These are phyloP conservation scores for Eucalyptus pauciflora DNA, from an alignment of 345 rosid species.

Conservation along the genomic window DNA sequence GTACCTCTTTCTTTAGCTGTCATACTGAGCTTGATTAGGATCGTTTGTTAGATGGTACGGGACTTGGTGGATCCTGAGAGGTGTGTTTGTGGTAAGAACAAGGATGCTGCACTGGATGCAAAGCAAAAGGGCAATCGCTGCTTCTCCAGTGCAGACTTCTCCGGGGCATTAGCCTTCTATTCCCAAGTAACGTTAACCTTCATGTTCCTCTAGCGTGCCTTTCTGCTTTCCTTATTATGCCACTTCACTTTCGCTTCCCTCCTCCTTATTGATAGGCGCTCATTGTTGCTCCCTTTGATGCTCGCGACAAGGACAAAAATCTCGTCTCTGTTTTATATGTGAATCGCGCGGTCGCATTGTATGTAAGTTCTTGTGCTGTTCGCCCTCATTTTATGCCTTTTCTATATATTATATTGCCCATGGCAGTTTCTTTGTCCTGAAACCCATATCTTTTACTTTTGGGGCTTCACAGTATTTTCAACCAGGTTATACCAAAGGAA, in stretches of 20 bases:
- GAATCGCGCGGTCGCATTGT: slow-evolving; percentile 59
- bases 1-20: neutral
- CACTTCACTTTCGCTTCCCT: neutral
- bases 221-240: neutral
- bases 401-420: neutral
- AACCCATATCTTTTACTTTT: neutral
- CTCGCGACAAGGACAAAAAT: slow-evolving; percentile 43
- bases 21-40: neutral
- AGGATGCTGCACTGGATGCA: slow-evolving; percentile 38
- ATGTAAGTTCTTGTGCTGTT: neutral
- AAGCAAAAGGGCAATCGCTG: slow-evolving; percentile 56
- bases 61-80: slow-evolving; percentile 40
- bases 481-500: neutral
- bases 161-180: slow-evolving; percentile 42
- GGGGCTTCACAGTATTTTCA: neutral
- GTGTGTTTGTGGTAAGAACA: slow-evolving; percentile 48
- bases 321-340: slow-evolving; percentile 60
- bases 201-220: neutral
- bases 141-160: slow-evolving; percentile 24
- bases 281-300: slow-evolving; percentile 52
- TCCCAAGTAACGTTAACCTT: slow-evolving; percentile 1
- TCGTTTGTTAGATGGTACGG: slow-evolving; percentile 4
- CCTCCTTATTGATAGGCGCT: slow-evolving; percentile 30
- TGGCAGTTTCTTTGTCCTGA: neutral
- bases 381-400: neutral